Percentiles rank a stretch among this genome's conserved stretches.
Evolutionary conservation across 75 land plant species (phyloP).

Genomic region (Cupressus sempervirens): DNA sequence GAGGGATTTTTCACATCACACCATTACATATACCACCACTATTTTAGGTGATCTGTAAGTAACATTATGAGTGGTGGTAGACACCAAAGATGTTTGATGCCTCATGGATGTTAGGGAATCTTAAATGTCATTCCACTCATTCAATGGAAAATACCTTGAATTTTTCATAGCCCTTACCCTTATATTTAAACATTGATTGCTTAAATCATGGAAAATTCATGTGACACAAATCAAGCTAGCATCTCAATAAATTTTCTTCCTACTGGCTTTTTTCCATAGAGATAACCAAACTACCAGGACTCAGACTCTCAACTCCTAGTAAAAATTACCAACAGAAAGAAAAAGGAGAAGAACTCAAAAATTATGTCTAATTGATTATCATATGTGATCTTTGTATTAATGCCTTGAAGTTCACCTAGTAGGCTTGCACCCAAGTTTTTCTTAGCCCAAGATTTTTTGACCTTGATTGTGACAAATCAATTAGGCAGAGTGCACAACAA

Average conservation of each 20-base stretch:
- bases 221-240: background rate
- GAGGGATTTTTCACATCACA: background rate
- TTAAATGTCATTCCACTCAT: background rate
- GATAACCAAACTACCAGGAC: background rate
- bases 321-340: background rate
- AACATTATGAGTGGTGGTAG: background rate
- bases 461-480: background rate
- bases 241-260: too few relatives aligned
- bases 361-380: background rate
- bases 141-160: background rate
- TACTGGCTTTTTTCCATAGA: background rate
- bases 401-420: background rate
- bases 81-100: too few relatives aligned
- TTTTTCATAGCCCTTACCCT: background rate
- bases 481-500: background rate
- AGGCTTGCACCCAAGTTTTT: background rate
- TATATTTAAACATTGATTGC: too few relatives aligned
- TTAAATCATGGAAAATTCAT: background rate
- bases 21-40: background rate
- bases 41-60: background rate
- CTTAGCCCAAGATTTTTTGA: background rate
- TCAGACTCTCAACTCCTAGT: background rate
- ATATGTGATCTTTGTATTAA: background rate
- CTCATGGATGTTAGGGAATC: background rate
- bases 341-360: background rate